Percentiles rank a stretch among this genome's conserved stretches.
Evolutionary conservation across 225 moss, liverwort and hornwort genomes (phyloP).

Genomic region (Marchantia polymorpha): DNA sequence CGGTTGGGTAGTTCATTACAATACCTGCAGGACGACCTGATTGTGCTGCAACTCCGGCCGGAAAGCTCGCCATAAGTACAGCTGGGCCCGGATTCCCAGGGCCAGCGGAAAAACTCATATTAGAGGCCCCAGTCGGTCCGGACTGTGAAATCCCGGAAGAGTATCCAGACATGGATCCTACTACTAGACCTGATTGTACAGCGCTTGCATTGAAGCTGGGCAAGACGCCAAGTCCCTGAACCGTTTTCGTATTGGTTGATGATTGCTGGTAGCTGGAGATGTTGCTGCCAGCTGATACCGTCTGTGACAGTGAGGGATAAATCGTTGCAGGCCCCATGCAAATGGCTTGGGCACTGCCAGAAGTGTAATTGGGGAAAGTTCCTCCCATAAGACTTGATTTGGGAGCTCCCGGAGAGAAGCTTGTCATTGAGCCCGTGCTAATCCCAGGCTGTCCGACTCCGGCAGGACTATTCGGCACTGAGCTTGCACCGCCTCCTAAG

Average conservation of each 20-base stretch:
- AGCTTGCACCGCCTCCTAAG: neutral
- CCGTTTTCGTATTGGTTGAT: neutral
- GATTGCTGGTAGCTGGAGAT: neutral
- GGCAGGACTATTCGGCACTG: constrained; percentile 3
- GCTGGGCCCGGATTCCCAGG: constrained; percentile 1
- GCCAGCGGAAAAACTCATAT: constrained; percentile 1
- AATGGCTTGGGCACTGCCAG: constrained; percentile 16
- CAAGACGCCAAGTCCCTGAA: constrained; percentile 4
- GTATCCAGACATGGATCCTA: constrained; percentile 5
- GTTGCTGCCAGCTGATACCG: neutral
- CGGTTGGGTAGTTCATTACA: constrained; percentile 1
- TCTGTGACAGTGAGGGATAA: constrained; percentile 4
- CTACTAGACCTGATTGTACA: constrained; percentile 15
- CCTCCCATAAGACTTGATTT: neutral
- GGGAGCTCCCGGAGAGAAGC: constrained; percentile 13
- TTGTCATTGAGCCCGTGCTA: neutral
- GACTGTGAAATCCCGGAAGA: neutral
- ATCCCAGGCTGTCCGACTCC: constrained; percentile 10
- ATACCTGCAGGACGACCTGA: neutral
- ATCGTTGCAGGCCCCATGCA: constrained; percentile 18
- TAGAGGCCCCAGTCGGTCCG: neutral
- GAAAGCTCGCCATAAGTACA: constrained; percentile 2
- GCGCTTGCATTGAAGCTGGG: neutral
- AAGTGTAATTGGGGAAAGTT: neutral
- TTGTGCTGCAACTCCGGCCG: constrained; percentile 6